Evolutionary conservation across 306 rosid species (phyloP).

Genomic region (Vigna reflexopilosa): DNA sequence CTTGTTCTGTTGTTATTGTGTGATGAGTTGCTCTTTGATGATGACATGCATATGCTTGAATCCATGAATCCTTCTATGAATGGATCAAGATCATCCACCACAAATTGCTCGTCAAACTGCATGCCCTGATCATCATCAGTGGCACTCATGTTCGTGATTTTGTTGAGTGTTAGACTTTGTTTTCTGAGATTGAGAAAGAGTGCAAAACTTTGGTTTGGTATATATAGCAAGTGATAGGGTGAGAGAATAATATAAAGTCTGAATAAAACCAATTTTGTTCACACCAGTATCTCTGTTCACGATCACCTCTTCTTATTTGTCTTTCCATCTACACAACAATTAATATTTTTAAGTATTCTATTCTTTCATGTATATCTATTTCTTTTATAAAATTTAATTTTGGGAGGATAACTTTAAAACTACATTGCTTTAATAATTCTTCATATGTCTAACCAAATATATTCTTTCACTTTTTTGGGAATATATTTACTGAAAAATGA

Average conservation of each 20-base stretch:
- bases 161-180: not conserved
- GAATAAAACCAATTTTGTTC: not conserved
- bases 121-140: not conserved
- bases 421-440: too few species aligned
- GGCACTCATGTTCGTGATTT: not conserved
- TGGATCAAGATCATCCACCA: not conserved
- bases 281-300: not conserved
- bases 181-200: constrained; percentile 1
- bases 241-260: not conserved
- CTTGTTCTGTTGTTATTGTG: not conserved
- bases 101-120: not conserved
- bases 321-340: not conserved
- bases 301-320: not conserved
- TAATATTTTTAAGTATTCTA: not conserved
- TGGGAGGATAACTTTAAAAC: too few species aligned
- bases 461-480: too few species aligned
- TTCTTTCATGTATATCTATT: too few species aligned
- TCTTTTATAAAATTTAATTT: too few species aligned
- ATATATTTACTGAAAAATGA: too few species aligned
- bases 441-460: too few species aligned
- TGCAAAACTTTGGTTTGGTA: not conserved
- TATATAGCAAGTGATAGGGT: not conserved
- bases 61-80: not conserved
- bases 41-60: not conserved
- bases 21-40: constrained; percentile 1